Evolutionary conservation across 352 stramenopile genomes (phyloP).

Genomic region (Phytopythium aichiense): DNA sequence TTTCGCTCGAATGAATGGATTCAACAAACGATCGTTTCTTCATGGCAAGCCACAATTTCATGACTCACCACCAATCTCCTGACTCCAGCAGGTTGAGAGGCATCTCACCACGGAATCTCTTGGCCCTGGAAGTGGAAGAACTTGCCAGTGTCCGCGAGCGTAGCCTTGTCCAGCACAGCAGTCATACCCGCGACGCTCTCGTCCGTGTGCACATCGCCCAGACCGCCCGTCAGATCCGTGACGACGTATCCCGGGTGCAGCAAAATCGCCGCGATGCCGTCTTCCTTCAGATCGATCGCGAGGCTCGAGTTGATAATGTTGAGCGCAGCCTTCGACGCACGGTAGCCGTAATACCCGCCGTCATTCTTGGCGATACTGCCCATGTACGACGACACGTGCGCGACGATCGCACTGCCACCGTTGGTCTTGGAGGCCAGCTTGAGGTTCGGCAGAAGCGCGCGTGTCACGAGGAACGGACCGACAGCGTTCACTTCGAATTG

Average conservation of each 20-base stretch:
- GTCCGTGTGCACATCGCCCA: conserved; percentile 20
- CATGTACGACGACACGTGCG: conserved; percentile 42
- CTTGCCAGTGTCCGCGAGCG: conserved; percentile 28
- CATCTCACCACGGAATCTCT: conserved; percentile 7
- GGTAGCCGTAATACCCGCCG: conserved; percentile 50
- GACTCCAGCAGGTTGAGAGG: too few relatives aligned
- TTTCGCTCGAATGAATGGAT: too few relatives aligned
- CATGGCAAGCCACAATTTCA: not conserved
- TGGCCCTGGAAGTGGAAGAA: conserved; percentile 30
- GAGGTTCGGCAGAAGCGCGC: conserved; percentile 37
- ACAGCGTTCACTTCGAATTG: conserved; percentile 59
- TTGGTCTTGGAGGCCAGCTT: conserved; percentile 24
- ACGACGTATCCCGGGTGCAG: conserved; percentile 46
- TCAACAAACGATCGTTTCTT: too few relatives aligned
- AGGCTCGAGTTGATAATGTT: conserved; percentile 57
- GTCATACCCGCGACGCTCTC: conserved; percentile 29
- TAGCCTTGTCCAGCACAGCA: conserved; percentile 20
- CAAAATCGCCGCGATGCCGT: conserved; percentile 28
- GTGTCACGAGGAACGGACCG: conserved; percentile 47
- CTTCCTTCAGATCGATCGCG: conserved; percentile 24
- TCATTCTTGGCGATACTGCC: conserved; percentile 42
- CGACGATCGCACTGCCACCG: conserved; percentile 32
- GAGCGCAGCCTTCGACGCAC: conserved; percentile 55
- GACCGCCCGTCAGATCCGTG: conserved; percentile 31
- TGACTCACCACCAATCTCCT: too few relatives aligned